Evolutionary conservation across 352 stramenopile species (phyloP).

Genomic region (Phytophthora pistaciae): DNA sequence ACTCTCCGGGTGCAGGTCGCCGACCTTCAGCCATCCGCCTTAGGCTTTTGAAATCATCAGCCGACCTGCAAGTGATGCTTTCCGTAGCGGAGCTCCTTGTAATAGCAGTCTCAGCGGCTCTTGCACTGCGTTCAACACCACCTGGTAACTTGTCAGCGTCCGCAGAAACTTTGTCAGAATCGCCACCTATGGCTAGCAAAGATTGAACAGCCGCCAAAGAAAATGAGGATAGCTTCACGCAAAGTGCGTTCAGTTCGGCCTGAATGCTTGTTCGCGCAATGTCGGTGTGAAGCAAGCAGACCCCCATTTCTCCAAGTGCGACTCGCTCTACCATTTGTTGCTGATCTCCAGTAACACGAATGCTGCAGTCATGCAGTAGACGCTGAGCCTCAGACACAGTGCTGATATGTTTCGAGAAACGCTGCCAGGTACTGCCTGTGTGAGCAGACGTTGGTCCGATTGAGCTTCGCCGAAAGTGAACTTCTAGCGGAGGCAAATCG

Average conservation of each 20-base stretch:
- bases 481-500: slow-evolving; percentile 42
- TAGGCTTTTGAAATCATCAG: slow-evolving; percentile 72
- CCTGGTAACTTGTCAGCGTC: background rate
- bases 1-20: slow-evolving; percentile 62
- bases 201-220: slow-evolving; percentile 46
- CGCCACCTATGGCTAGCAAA: slow-evolving; percentile 20
- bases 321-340: slow-evolving; percentile 50
- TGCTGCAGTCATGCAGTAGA: slow-evolving; percentile 64
- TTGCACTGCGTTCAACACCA: background rate
- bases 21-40: slow-evolving; percentile 57
- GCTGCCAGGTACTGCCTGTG: slow-evolving; percentile 57
- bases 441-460: slow-evolving; percentile 46
- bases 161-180: background rate
- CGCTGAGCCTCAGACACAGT: slow-evolving; percentile 53
- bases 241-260: slow-evolving; percentile 51
- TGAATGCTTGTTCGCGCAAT: slow-evolving; percentile 46
- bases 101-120: background rate
- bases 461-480: slow-evolving; percentile 51
- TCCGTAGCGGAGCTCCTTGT: background rate
- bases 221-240: slow-evolving; percentile 59
- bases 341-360: slow-evolving; percentile 57
- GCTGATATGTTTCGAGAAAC: slow-evolving; percentile 54
- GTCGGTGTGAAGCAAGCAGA: slow-evolving; percentile 37
- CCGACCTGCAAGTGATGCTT: slow-evolving; percentile 16
- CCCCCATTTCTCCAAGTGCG: background rate